Percentiles rank a stretch among this genome's conserved stretches.
Evolutionary conservation across 345 rosid species (phyloP).

Genomic region (Pugionium dolabratum): DNA sequence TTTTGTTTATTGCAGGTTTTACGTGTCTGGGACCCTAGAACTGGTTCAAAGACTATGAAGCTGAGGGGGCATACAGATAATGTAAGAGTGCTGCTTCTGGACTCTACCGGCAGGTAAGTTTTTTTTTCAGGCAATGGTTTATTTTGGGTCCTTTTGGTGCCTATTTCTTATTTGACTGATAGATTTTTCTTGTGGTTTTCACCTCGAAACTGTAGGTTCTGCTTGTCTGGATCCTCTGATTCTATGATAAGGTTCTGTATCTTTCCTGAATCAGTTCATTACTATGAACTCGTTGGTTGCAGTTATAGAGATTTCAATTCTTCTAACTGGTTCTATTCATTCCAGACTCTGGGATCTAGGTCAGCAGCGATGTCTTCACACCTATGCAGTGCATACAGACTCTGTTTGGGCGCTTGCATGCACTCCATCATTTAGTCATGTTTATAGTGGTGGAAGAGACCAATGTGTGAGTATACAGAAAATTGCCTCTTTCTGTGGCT

Average conservation of each 20-base stretch:
- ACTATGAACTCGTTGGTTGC: conserved; percentile 13
- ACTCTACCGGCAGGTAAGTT: conserved; percentile 88
- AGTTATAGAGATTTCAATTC: conserved; percentile 24
- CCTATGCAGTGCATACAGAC: conserved; percentile 99
- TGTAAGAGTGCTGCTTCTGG: conserved; percentile 86
- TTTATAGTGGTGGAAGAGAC: conserved; percentile 99
- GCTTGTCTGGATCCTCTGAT: conserved; percentile 99
- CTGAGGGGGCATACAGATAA: conserved; percentile 96
- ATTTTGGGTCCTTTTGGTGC: conserved; percentile 2
- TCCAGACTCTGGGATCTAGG: conserved; percentile 98
- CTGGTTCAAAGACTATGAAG: conserved; percentile 96
- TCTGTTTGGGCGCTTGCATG: conserved; percentile 99
- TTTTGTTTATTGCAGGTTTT: conserved; percentile 62
- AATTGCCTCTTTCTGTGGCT: conserved; percentile 10
- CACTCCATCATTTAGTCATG: conserved; percentile 89
- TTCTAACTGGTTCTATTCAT: conserved; percentile 36
- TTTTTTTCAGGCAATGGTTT: conserved; percentile 6
- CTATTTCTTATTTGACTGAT: conserved; percentile 25
- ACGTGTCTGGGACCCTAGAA: conserved; percentile 99
- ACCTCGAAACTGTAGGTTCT: conserved; percentile 62
- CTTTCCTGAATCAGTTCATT: conserved; percentile 14
- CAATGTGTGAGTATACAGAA: conserved; percentile 69
- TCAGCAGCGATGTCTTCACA: conserved; percentile 97
- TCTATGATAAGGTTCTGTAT: conserved; percentile 89
- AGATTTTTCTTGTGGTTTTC: conserved; percentile 13